phyloP scores from a whole-genome alignment of 306 rosid species.

The Vigna radiata region DNA sequence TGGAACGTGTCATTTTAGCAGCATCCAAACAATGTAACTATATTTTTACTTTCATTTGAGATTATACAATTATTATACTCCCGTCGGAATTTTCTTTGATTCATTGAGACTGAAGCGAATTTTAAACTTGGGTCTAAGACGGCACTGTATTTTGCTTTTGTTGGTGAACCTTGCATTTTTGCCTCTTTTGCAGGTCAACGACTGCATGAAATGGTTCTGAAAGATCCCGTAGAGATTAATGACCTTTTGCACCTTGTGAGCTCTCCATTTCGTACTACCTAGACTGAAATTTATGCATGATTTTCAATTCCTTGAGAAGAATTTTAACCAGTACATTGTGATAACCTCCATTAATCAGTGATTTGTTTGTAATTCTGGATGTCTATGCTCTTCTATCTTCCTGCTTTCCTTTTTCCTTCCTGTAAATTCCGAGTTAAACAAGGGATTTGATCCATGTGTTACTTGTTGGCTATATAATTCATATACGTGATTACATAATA shows the following conservation, averaged over 20 bases:
- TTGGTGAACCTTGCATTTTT: conserved; percentile 21
- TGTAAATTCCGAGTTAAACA: conserved; percentile 23
- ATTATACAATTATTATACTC: conserved; percentile 22
- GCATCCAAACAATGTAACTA: conserved; percentile 89
- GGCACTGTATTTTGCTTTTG: conserved; percentile 22
- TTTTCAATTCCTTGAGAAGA: conserved; percentile 18
- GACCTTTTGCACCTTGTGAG: conserved; percentile 73
- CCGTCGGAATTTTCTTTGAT: conserved; percentile 28
- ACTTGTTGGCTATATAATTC: conserved; percentile 21
- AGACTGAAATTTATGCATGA: conserved; percentile 9
- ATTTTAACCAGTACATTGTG: conserved; percentile 24
- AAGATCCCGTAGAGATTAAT: conserved; percentile 62
- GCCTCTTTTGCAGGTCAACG: conserved; percentile 70
- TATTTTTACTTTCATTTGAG: conserved; percentile 27
- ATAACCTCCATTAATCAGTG: conserved; percentile 28
- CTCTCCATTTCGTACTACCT: conserved; percentile 36
- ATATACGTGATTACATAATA: conserved; percentile 8
- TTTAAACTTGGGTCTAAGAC: background rate
- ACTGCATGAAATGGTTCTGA: conserved; percentile 82
- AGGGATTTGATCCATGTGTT: conserved; percentile 28
- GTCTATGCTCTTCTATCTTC: conserved; percentile 5
- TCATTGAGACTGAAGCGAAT: conserved; percentile 8
- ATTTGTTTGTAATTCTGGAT: conserved; percentile 28
- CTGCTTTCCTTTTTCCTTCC: background rate
- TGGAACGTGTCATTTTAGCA: conserved; percentile 84